Base-by-base conservation (phyloP, 208 protist species). In the Trypanosomatidae sp. region DNA sequence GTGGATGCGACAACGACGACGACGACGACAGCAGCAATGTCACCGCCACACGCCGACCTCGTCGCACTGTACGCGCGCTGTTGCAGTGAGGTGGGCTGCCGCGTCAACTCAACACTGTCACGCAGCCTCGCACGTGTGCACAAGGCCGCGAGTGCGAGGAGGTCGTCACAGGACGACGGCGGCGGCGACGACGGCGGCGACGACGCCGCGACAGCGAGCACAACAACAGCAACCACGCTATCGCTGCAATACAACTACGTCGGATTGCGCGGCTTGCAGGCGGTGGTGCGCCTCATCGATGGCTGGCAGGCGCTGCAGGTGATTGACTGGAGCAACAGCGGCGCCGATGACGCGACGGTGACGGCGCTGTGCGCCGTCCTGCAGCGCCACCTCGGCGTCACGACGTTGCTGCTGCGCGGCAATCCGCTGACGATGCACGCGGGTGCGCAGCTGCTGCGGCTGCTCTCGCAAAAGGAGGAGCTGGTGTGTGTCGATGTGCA, bases 61-160 rank as follows among this genome's bases (percentile, higher is more conserved):
- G 51, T 71, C 2, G 57, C 63, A 11, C 43, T 87, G 33, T 94
- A 94, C 66, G 55, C 66, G 32, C 42, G 48, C 19, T 88, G 64
- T 57, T 94, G 87, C 61, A 56, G 39, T 8, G 80, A 92, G 38
- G 79, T 80, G 21, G 64, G 61, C 0, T 92, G 87, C 52, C 61
- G 66, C 18, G 62, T 70, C 4, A 94, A 94, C 61, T 89, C 81
- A 0, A 80, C 87, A 6, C 54, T 94, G 16, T 46, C 92, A n/a
- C n/a, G n/a, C n/a, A n/a, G n/a, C n/a, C n/a, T n/a, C n/a, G n/a
- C n/a, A n/a, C n/a, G n/a, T n/a, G n/a, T n/a, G n/a, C n/a, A n/a
- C n/a, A n/a, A n/a, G n/a, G n/a, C n/a, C n/a, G n/a, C n/a, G n/a
- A n/a, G n/a, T n/a, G n/a, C n/a, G n/a, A n/a, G n/a, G n/a, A n/a